Percentiles rank a stretch among this genome's conserved stretches.
Evolutionary conservation across 2,329 filamentous ascomycete genomes (phyloP).

Genomic region (Diaporthe velutina): DNA sequence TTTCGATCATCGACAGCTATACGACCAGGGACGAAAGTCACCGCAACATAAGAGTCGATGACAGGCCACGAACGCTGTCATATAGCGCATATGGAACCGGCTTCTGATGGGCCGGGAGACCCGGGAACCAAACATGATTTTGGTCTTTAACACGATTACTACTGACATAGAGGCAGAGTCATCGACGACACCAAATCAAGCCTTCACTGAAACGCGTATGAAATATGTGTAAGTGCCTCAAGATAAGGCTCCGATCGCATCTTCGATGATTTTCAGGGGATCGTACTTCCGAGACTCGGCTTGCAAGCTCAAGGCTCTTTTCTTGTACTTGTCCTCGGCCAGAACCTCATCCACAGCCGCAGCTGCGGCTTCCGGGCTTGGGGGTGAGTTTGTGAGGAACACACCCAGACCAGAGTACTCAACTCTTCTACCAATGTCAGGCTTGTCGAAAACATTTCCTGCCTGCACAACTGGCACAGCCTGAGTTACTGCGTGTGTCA

Average conservation of each 20-base stretch:
- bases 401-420: slow-evolving; percentile 59
- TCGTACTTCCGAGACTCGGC: slow-evolving; percentile 36
- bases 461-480: slow-evolving; percentile 62
- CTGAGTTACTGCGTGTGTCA: slow-evolving; percentile 58
- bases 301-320: slow-evolving; percentile 44
- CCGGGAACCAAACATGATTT: not conserved
- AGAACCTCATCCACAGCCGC: slow-evolving; percentile 51
- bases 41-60: fast-evolving
- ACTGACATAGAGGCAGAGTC: too few relatives aligned
- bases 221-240: not conserved
- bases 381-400: slow-evolving; percentile 54
- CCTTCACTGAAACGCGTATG: too few relatives aligned
- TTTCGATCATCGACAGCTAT: too few relatives aligned
- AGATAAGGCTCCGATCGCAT: slow-evolving; percentile 15
- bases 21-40: not conserved
- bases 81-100: too few relatives aligned
- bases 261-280: slow-evolving; percentile 20
- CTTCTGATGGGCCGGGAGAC: not conserved
- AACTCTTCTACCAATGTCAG: slow-evolving; percentile 55
- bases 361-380: slow-evolving; percentile 46
- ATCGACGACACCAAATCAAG: too few relatives aligned
- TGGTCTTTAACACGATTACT: not conserved
- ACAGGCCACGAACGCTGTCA: too few relatives aligned
- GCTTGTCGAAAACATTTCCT: slow-evolving; percentile 56
- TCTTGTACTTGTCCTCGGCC: slow-evolving; percentile 47